A percentile compares a stretch with the other conserved stretches of the same genome.
These are phyloP conservation scores for Aspergillus biplanus DNA, from an alignment of 495 filamentous ascomycete species.

Conservation along the genomic window DNA sequence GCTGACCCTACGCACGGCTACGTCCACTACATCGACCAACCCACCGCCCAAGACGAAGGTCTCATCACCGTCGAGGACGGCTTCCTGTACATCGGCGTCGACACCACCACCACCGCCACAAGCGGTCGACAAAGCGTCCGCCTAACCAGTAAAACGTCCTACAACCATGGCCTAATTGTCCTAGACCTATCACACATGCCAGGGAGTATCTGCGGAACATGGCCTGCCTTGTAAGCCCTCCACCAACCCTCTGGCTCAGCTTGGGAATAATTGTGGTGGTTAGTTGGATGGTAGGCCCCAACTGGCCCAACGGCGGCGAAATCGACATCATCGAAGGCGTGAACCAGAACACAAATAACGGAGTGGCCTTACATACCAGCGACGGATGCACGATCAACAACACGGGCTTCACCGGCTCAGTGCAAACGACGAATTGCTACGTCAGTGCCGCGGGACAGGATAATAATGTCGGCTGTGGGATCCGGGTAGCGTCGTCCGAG, in stretches of 20 bases:
- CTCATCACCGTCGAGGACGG: conserved; percentile 56
- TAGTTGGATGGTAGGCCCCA: conserved; percentile 56
- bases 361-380: conserved; percentile 69
- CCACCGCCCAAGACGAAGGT: conserved; percentile 53
- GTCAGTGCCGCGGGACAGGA: conserved; percentile 48
- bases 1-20: conserved; percentile 71
- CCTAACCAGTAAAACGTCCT: conserved; percentile 57
- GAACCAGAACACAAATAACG: conserved; percentile 57
- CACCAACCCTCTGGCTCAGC: neutral
- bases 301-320: conserved; percentile 71
- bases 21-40: conserved; percentile 62
- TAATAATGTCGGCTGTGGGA: conserved; percentile 58
- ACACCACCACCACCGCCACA: conserved; percentile 33
- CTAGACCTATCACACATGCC: conserved; percentile 65
- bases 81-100: conserved; percentile 48
- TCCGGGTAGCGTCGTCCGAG: conserved; percentile 36
- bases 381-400: conserved; percentile 58
- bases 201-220: conserved; percentile 56
- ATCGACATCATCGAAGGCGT: conserved; percentile 78
- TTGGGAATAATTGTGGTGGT: neutral
- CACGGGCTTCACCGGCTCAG: conserved; percentile 46
- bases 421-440: conserved; percentile 54
- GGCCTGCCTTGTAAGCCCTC: conserved; percentile 62
- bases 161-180: conserved; percentile 60
- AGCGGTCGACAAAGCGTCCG: conserved; percentile 62